A percentile compares a stretch with the other conserved stretches of the same genome.
Evolutionary conservation across 345 rosid genomes (phyloP).

Genomic region (Populus pruinosa): DNA sequence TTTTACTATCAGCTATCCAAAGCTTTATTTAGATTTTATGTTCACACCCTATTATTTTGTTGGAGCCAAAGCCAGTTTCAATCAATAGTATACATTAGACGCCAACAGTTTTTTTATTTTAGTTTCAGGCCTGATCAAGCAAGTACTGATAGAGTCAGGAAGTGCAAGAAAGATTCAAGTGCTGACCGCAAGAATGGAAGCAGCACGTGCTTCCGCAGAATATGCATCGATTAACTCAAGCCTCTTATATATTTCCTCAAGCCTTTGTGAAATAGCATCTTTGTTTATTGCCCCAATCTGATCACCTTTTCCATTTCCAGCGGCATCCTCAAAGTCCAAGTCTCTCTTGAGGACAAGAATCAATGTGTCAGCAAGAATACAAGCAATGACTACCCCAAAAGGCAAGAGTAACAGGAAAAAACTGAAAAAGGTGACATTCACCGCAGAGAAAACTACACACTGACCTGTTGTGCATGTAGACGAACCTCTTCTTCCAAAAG

Average conservation of each 20-base stretch:
- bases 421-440: slow-evolving; percentile 12
- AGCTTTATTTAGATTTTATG: not conserved
- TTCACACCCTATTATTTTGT: not conserved
- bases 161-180: slow-evolving; percentile 1
- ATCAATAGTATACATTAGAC: not conserved
- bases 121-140: slow-evolving; percentile 6
- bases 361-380: slow-evolving; percentile 24
- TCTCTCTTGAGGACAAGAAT: slow-evolving; percentile 57
- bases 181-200: slow-evolving; percentile 94
- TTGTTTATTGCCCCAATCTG: slow-evolving; percentile 47
- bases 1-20: not conserved
- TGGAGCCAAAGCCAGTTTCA: not conserved
- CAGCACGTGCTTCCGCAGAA: slow-evolving; percentile 94
- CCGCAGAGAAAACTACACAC: slow-evolving; percentile 1
- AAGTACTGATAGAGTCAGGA: slow-evolving; percentile 1
- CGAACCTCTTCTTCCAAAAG: slow-evolving; percentile 80
- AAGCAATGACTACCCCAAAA: not conserved
- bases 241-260: slow-evolving; percentile 88
- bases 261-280: slow-evolving; percentile 64
- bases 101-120: not conserved
- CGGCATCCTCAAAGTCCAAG: slow-evolving; percentile 49
- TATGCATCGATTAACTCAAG: slow-evolving; percentile 89
- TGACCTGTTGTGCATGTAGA: slow-evolving; percentile 70
- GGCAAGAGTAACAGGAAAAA: not conserved
- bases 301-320: slow-evolving; percentile 43